phyloP scores from a whole-genome alignment of 2,329 filamentous ascomycete genomes.

The Aschersonia sp. region DNA sequence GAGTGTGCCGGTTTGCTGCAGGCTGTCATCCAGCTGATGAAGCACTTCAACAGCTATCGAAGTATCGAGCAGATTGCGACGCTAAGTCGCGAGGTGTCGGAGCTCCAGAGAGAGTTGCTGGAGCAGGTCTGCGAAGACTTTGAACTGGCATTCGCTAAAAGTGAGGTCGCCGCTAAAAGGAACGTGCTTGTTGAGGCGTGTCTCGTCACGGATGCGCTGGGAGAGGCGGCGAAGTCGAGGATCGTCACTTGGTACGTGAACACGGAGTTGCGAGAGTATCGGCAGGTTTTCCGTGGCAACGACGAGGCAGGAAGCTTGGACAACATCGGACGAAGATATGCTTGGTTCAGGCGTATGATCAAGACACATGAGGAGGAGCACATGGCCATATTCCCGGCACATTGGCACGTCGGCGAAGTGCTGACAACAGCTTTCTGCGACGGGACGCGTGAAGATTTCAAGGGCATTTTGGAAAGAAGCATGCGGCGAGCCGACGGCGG shows the following conservation, averaged over 20 bases:
- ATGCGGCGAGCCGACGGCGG: constrained; percentile 66
- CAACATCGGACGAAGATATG: constrained; percentile 88
- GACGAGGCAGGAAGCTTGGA: constrained; percentile 93
- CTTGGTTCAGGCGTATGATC: constrained; percentile 92
- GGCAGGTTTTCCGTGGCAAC: constrained; percentile 88
- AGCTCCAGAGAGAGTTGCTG: constrained; percentile 79
- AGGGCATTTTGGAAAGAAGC: constrained; percentile 75
- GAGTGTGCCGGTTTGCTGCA: constrained; percentile 90
- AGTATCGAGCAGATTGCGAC: constrained; percentile 97
- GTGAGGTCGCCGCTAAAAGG: constrained; percentile 57
- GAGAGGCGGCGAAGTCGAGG: constrained; percentile 68
- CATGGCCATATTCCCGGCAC: constrained; percentile 66
- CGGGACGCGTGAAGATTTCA: constrained; percentile 89
- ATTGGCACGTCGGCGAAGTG: constrained; percentile 84
- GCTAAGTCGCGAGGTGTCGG: constrained; percentile 80
- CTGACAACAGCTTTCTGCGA: constrained; percentile 90
- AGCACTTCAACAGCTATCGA: constrained; percentile 94
- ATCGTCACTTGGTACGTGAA: constrained; percentile 97
- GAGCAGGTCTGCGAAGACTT: constrained; percentile 99
- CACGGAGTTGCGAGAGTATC: constrained; percentile 86
- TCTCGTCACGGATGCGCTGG: constrained; percentile 85
- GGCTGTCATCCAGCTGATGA: constrained; percentile 94
- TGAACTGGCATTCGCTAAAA: constrained; percentile 84
- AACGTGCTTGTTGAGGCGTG: constrained; percentile 73
- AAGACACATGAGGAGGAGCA: constrained; percentile 95